Base-by-base conservation (phyloP, 345 rosid species). In the Murraya koenigii region DNA sequence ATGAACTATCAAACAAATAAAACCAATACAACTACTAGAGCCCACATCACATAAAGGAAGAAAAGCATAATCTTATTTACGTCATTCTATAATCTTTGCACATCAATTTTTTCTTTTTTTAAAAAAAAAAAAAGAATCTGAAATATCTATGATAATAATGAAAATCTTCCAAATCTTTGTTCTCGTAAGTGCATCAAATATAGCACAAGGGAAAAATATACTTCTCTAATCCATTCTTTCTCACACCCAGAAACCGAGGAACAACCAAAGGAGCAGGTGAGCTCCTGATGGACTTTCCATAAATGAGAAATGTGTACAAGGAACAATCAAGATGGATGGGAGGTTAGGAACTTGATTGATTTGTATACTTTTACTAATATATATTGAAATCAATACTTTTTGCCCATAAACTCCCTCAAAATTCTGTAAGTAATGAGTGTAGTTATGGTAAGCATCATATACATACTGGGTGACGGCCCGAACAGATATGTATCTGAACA, bases 401-500 rank as follows among this genome's bases (percentile, higher is more conserved):
- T 33, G 41, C 26, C 63, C 30, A 13, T 26, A 36, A 14, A 19
- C 58, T 71, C 60, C 44, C 56, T 7, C 22, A 8, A 74, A 36
- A 39, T 77, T 44, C 72, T 66, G 41, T 14, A 72, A 47, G 55
- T 25, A 61, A 30, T 63, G 3, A 26, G 41, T 44, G 22, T 62
- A 75, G 28, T 62, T 56, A 15, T 35, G 49, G 44, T 75, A 5
- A 47, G 75, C 60, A 79, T 55, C 28, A 76, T 63, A 75, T 71
- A 80, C 89, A 66, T 89, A 95, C 99, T 30, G 98, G 99, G 84
- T 94, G 98, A 72, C 93, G 94, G 77, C 97, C 99, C n/a, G 88
- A 84, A 80, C 72, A 73, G 69, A 95, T 89, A 36, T 81, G 85
- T 82, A 95, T 89, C 86, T 92, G 94, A 86, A 85, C 90, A 54